These are phyloP conservation scores for Argentina anserina DNA, from an alignment of 306 rosid genomes.

Conservation along the genomic window DNA sequence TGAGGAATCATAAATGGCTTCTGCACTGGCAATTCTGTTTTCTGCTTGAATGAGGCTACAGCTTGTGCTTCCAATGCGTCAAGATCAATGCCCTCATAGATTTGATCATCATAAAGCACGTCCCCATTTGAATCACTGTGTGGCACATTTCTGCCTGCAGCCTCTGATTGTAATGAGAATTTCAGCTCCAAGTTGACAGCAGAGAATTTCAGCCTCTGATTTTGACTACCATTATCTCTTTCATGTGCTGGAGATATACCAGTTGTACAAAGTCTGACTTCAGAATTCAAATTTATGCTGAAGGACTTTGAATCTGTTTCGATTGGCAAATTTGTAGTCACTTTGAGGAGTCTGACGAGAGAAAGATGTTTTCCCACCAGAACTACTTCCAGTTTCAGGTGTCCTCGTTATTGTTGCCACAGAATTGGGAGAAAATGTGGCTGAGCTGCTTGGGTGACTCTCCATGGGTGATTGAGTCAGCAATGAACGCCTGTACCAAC, in stretches of 20 bases:
- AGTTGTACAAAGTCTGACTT: constrained; percentile 37
- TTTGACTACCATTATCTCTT: constrained; percentile 36
- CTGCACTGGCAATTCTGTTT: constrained; percentile 38
- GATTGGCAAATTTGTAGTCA: constrained; percentile 34
- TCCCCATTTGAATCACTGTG: constrained; percentile 23
- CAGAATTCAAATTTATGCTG: constrained; percentile 27
- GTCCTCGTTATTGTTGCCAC: constrained; percentile 30
- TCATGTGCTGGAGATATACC: constrained; percentile 23
- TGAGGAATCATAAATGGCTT: constrained; percentile 35
- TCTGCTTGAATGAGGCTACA: constrained; percentile 55
- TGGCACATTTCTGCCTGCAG: constrained; percentile 29
- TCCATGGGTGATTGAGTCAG: constrained; percentile 74
- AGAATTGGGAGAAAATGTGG: constrained; percentile 42
- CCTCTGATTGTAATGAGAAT: constrained; percentile 48
- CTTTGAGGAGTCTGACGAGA: constrained; percentile 34
- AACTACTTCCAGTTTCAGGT: constrained; percentile 40
- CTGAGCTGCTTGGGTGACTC: constrained; percentile 29
- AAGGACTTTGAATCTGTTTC: constrained; percentile 31
- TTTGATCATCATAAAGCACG: constrained; percentile 57
- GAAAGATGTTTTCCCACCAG: constrained; percentile 36
- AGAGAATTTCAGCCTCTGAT: constrained; percentile 54
- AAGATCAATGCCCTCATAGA: constrained; percentile 65
- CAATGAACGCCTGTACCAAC: constrained; percentile 77
- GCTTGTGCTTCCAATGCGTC: constrained; percentile 84
- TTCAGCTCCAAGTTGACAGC: constrained; percentile 54